These are phyloP conservation scores for Nannochloropsis salina DNA, from an alignment of 108 stramenopile species.

Conservation along the genomic window DNA sequence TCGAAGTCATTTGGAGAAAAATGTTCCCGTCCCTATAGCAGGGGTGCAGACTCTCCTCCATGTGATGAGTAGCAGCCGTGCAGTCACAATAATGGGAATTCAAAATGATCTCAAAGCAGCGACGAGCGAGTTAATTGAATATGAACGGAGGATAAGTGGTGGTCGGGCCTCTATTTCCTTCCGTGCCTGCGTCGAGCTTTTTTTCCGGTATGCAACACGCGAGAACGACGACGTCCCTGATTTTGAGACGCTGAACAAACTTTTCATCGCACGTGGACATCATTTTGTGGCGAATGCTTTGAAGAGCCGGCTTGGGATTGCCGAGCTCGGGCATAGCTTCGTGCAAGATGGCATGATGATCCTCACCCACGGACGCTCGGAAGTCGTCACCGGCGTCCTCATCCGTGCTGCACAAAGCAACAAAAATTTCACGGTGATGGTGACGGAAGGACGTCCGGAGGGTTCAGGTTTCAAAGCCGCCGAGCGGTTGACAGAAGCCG, in stretches of 20 bases:
- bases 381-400: conserved; percentile 62
- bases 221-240: conserved; percentile 48
- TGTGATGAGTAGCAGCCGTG: conserved; percentile 34
- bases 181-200: conserved; percentile 53
- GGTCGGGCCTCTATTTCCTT: conserved; percentile 43
- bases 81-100: conserved; percentile 42
- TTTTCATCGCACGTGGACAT: conserved; percentile 61
- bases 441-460: conserved; percentile 82
- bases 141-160: conserved; percentile 27
- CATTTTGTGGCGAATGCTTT: conserved; percentile 75
- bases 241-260: background rate
- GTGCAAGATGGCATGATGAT: conserved; percentile 78
- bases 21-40: conserved; percentile 31
- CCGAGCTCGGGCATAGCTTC: conserved; percentile 70
- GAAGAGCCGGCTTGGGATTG: conserved; percentile 77
- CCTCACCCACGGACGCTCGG: conserved; percentile 79
- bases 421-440: conserved; percentile 74
- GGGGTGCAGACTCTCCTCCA: conserved; percentile 37
- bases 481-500: conserved; percentile 59
- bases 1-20: background rate
- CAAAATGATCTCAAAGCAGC: conserved; percentile 35
- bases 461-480: conserved; percentile 74
- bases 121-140: conserved; percentile 33
- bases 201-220: conserved; percentile 72
- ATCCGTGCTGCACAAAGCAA: conserved; percentile 13